Base-by-base conservation (phyloP, 805 yeast genomes). In the Brettanomyces anomalus region DNA sequence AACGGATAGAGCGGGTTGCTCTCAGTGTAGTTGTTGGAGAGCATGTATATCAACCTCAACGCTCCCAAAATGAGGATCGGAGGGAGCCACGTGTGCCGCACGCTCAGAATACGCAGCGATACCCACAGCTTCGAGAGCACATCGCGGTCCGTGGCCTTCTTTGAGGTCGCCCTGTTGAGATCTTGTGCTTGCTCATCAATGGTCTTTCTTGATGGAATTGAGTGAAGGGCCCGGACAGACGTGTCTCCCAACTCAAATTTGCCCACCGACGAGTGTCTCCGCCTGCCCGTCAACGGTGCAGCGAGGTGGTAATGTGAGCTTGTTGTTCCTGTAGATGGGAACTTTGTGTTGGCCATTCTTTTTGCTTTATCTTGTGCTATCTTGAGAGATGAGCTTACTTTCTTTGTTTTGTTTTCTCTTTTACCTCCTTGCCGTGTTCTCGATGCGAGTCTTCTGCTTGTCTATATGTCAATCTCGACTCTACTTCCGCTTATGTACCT, bases 181-280 rank as follows among this genome's bases (percentile, higher is more conserved):
- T 15, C 54, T 42, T 39, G 45, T 51, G 21, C 65, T 55, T 49
- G 69, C 47, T 40, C 56, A 53, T 42, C 50, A 46, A 43, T 74
- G 56, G 32, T 68, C 68, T 41, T 61, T 61, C 47, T 70, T 18
- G 74, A 65, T n/a, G 68, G 63, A 76, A 81, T 77, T 1, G 94
- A 81, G 11, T 85, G 68, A 36, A 86, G 67, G 1, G 83, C 71
- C 2, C 85, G 80, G 2, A 77, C 81, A 6, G 77, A 58, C 13
- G 71, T 77, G 56, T 86, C 95, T 19, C 95, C 96, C 4, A 87
- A 64, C 41, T 77, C 71, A 41, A 86, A 76, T 31, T 74, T 71
- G 3, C 95, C 95, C 14, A 87, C 81, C 0, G 89, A 81, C 1
- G 93, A 81, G 8, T 50, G 48, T 37, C 64, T 51, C 40, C 58